Evolutionary conservation across 805 yeast species (phyloP).

Genomic region (Ogataea zsoltii): DNA sequence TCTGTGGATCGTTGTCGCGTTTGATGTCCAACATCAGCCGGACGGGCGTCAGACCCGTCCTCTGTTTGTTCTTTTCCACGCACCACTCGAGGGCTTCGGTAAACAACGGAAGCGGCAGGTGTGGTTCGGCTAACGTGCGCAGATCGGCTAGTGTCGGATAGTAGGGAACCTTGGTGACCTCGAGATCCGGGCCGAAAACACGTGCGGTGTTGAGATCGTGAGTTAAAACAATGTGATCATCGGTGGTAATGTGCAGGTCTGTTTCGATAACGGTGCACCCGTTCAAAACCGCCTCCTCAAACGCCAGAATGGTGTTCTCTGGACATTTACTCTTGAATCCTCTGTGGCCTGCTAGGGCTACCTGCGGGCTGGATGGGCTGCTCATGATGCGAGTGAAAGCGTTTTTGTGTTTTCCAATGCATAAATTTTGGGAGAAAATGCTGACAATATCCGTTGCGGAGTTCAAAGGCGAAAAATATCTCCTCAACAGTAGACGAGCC

Average conservation of each 20-base stretch:
- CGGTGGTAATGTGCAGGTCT: constrained; percentile 39
- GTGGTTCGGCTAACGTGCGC: constrained; percentile 34
- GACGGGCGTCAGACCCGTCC: constrained; percentile 26
- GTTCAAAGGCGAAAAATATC: too few species aligned
- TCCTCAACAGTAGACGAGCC: too few species aligned
- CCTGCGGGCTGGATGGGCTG: background rate
- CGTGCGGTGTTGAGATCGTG: constrained; percentile 37
- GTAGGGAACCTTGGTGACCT: constrained; percentile 30
- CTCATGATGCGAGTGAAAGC: too few species aligned
- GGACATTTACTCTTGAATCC: constrained; percentile 33
- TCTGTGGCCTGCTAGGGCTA: constrained; percentile 13
- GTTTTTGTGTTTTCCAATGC: too few species aligned
- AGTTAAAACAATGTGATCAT: constrained; percentile 34
- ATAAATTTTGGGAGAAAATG: too few species aligned
- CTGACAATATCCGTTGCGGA: too few species aligned
- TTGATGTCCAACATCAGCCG: constrained; percentile 43
- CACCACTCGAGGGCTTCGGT: constrained; percentile 35
- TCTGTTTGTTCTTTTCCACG: constrained; percentile 41
- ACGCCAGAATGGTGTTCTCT: constrained; percentile 39
- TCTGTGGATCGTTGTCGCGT: constrained; percentile 31
- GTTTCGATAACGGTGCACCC: constrained; percentile 38
- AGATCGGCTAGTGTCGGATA: constrained; percentile 29
- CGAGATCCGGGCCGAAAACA: constrained; percentile 32
- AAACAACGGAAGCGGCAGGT: constrained; percentile 35
- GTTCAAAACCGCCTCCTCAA: constrained; percentile 34